phyloP scores from a whole-genome alignment of 257 asterid genomes.

The Solanum sejunctum region DNA sequence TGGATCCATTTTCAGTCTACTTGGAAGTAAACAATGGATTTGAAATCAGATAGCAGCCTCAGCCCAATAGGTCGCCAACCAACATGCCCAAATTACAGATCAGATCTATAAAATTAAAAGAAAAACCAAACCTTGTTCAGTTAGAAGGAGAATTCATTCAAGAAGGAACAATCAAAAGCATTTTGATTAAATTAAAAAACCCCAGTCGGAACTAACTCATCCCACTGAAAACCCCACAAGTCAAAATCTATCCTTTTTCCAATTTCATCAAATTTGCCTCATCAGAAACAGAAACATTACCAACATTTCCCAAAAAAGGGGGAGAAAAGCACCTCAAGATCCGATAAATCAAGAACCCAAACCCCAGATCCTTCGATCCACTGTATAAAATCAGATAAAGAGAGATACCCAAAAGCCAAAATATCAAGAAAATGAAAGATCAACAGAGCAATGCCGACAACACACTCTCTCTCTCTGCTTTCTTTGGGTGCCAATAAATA shows the following conservation, averaged over 20 bases:
- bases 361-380: slow-evolving; percentile 1
- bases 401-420: background rate
- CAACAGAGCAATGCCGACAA: slow-evolving; percentile 6
- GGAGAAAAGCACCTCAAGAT: slow-evolving; percentile 23
- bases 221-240: background rate
- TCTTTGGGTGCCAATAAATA: background rate
- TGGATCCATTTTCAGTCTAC: slow-evolving; percentile 48
- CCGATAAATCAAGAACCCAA: slow-evolving; percentile 12
- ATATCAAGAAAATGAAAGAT: background rate
- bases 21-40: slow-evolving; percentile 9
- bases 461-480: slow-evolving; percentile 9
- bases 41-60: slow-evolving; percentile 20
- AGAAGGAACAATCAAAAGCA: background rate
- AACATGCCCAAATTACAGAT: slow-evolving; percentile 38
- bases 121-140: background rate
- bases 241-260: background rate
- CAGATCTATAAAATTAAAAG: slow-evolving; percentile 20
- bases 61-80: slow-evolving; percentile 13
- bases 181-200: slow-evolving; percentile 6
- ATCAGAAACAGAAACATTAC: background rate
- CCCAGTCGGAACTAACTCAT: slow-evolving; percentile 8
- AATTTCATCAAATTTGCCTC: background rate
- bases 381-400: background rate
- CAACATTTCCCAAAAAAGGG: background rate
- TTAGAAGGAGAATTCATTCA: background rate